phyloP scores from a whole-genome alignment of 2,329 filamentous ascomycete genomes.

The Pseudogymnoascus sp. region DNA sequence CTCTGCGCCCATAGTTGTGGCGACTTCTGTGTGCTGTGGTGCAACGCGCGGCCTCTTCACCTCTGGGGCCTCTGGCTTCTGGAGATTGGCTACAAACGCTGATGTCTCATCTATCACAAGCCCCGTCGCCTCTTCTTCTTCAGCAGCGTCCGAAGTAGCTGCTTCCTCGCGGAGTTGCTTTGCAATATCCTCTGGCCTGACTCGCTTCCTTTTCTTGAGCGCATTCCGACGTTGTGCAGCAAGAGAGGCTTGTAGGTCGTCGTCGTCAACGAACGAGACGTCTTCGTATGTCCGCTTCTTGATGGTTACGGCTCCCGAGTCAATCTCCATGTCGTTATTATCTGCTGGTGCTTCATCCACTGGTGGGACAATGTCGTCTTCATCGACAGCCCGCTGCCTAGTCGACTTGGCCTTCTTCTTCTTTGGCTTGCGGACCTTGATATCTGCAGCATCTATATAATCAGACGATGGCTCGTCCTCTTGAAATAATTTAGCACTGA shows the following conservation, averaged over 20 bases:
- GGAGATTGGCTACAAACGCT: conserved; percentile 83
- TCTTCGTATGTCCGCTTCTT: conserved; percentile 60
- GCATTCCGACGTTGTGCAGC: conserved; percentile 74
- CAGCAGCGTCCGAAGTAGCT: conserved; percentile 39
- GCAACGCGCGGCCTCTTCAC: conserved; percentile 31
- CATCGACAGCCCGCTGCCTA: conserved; percentile 57
- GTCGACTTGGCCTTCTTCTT: conserved; percentile 79
- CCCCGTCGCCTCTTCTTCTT: conserved; percentile 44
- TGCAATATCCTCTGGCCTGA: conserved; percentile 77
- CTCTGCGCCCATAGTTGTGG: conserved; percentile 38
- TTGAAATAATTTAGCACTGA: conserved; percentile 25
- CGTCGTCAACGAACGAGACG: conserved; percentile 74
- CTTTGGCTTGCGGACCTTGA: conserved; percentile 92
- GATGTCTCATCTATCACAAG: conserved; percentile 93
- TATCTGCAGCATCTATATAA: conserved; percentile 75
- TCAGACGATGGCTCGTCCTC: conserved; percentile 68
- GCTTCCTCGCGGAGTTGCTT: conserved; percentile 63
- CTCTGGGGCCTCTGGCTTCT: conserved; percentile 53
- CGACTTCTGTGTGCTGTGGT: conserved; percentile 30
- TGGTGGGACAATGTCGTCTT: conserved; percentile 47
- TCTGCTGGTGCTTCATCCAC: conserved; percentile 26
- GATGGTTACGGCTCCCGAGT: conserved; percentile 41
- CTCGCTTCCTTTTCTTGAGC: conserved; percentile 85
- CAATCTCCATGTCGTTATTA: conserved; percentile 65
- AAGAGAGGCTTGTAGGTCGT: conserved; percentile 80